Evolutionary conservation across 768 basidiomycete species (phyloP).

Genomic region (Naganishia vishniacii): DNA sequence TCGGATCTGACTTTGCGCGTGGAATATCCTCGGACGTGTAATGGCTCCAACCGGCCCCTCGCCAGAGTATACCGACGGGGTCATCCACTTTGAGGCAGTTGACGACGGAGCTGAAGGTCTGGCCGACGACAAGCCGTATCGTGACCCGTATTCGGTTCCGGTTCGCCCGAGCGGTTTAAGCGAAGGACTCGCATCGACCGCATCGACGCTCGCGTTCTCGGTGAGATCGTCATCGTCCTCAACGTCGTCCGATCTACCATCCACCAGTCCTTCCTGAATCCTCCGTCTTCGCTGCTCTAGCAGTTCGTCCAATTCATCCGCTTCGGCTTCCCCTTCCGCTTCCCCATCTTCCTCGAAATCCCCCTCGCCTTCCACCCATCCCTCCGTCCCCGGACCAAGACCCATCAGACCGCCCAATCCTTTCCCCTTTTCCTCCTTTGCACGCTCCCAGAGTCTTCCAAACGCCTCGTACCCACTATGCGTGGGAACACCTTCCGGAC

Average conservation of each 20-base stretch:
- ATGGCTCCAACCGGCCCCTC: constrained; percentile 65
- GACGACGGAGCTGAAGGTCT: constrained; percentile 80
- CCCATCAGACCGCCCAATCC: constrained; percentile 51
- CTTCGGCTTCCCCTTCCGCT: constrained; percentile 11
- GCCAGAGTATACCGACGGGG: not conserved
- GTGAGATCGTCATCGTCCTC: constrained; percentile 31
- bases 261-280: not conserved
- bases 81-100: not conserved
- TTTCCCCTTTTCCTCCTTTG: constrained; percentile 40
- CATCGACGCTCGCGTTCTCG: constrained; percentile 32
- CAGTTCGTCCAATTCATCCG: constrained; percentile 27
- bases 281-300: not conserved
- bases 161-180: constrained; percentile 13
- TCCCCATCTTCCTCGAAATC: constrained; percentile 53
- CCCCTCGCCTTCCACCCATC: constrained; percentile 37
- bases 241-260: constrained; percentile 49
- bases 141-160: not conserved
- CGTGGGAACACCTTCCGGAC: constrained; percentile 80
- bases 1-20: constrained; percentile 73
- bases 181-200: constrained; percentile 39
- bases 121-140: constrained; percentile 50
- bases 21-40: constrained; percentile 75
- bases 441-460: constrained; percentile 58
- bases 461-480: constrained; percentile 78
- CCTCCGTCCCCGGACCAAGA: constrained; percentile 40